phyloP scores from a whole-genome alignment of 805 yeast species.

The Blastobotrys peoriensis region DNA sequence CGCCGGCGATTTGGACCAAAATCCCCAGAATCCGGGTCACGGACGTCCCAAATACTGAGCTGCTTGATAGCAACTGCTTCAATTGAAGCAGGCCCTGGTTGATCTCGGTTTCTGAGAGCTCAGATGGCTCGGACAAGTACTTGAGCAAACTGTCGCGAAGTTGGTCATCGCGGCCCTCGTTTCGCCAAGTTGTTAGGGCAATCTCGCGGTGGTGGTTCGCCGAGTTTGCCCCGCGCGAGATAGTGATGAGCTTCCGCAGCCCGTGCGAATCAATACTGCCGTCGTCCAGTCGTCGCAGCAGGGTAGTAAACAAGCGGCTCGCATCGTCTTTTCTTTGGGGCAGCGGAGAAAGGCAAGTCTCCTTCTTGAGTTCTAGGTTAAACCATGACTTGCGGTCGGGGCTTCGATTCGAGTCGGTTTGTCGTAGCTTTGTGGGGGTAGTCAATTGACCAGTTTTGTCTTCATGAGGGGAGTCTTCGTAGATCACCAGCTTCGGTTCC shows the following conservation, averaged over 20 bases:
- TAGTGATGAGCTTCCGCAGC: conserved; percentile 18
- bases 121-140: conserved; percentile 8
- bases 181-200: conserved; percentile 16
- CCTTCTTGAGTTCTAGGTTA: conserved; percentile 13
- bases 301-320: conserved; percentile 13
- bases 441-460: background rate
- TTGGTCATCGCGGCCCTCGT: conserved; percentile 11
- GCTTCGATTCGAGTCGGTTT: background rate
- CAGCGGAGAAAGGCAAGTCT: conserved; percentile 14
- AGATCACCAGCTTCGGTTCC: conserved; percentile 12
- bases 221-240: conserved; percentile 13
- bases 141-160: conserved; percentile 12
- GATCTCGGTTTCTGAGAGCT: conserved; percentile 13
- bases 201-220: conserved; percentile 1
- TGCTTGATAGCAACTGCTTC: conserved; percentile 13
- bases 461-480: conserved; percentile 11
- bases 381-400: conserved; percentile 11
- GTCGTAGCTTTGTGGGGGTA: conserved; percentile 13
- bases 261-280: conserved; percentile 19
- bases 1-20: conserved; percentile 10
- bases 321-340: conserved; percentile 17
- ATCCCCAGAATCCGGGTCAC: background rate
- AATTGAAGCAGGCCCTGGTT: conserved; percentile 19
- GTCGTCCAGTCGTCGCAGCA: conserved; percentile 15
- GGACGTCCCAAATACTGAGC: background rate